phyloP scores from a whole-genome alignment of 345 rosid species.

The Excoecaria agallocha region DNA sequence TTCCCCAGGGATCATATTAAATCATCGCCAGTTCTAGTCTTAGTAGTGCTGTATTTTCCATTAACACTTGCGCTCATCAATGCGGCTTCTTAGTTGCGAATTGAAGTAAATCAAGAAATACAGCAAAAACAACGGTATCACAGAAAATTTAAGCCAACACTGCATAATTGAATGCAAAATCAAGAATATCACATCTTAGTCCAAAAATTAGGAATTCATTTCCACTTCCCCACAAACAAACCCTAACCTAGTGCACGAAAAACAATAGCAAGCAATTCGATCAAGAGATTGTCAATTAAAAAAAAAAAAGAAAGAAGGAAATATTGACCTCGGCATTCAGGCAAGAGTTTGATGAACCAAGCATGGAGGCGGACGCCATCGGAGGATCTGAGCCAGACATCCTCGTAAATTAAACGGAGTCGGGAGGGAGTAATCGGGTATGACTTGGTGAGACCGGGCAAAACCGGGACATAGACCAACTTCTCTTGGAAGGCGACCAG shows the following conservation, averaged over 20 bases:
- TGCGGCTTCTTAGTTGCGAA: not conserved
- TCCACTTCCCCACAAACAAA: slow-evolving; percentile 11
- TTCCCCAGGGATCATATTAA: not conserved
- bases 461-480: slow-evolving; percentile 91
- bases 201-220: not conserved
- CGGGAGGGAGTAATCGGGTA: slow-evolving; percentile 80
- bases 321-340: slow-evolving; percentile 65
- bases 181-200: not conserved
- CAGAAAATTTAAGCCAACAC: not conserved
- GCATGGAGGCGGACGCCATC: slow-evolving; percentile 92
- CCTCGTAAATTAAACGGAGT: slow-evolving; percentile 76
- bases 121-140: not conserved
- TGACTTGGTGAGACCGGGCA: slow-evolving; percentile 86
- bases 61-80: not conserved
- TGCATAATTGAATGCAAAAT: not conserved
- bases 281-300: not conserved
- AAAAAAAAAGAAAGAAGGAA: too few species aligned
- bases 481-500: slow-evolving; percentile 93
- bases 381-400: slow-evolving; percentile 91
- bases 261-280: not conserved
- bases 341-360: slow-evolving; percentile 89
- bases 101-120: not conserved
- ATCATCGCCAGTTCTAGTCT: not conserved
- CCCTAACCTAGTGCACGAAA: slow-evolving; percentile 22
- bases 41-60: not conserved